Conservation (phyloP, 1,139 yeast genomes). For the Pichia sp. region DNA sequence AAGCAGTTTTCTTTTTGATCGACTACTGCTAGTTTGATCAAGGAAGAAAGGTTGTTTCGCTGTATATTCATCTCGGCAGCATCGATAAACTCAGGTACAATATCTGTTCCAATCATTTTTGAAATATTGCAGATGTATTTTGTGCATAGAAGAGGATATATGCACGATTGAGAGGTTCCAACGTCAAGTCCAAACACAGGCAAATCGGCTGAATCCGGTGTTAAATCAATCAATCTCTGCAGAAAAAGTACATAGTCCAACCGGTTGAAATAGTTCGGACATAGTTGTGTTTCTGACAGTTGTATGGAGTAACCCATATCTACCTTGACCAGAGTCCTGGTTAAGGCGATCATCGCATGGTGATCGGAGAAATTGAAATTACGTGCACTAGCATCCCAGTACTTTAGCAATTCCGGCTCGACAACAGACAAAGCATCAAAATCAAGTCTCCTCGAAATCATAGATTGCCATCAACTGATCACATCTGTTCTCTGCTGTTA, state of each 20-base stretch:
- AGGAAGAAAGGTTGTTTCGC: slow-evolving; percentile 23
- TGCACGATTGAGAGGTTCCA: slow-evolving; percentile 42
- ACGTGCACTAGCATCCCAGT: slow-evolving; percentile 8
- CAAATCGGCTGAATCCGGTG: not conserved
- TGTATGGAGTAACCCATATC: slow-evolving; percentile 20
- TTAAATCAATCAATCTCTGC: slow-evolving; percentile 12
- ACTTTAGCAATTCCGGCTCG: slow-evolving; percentile 19
- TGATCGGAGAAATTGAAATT: slow-evolving; percentile 23
- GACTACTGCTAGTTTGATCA: slow-evolving; percentile 15
- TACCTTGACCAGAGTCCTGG: slow-evolving; percentile 19
- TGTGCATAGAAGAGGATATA: slow-evolving; percentile 38
- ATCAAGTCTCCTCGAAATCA: slow-evolving; percentile 7
- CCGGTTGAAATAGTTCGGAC: slow-evolving; percentile 32
- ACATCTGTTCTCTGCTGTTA: not conserved
- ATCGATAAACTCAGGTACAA: slow-evolving; percentile 32
- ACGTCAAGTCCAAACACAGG: slow-evolving; percentile 26
- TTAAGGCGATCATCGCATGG: slow-evolving; percentile 22
- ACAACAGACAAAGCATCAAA: not conserved
- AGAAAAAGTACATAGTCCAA: slow-evolving; percentile 27
- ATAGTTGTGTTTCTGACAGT: slow-evolving; percentile 22
- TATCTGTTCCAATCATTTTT: slow-evolving; percentile 35
- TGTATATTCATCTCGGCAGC: slow-evolving; percentile 27
- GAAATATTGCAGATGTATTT: slow-evolving; percentile 14
- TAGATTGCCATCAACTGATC: not conserved
- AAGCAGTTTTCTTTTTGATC: slow-evolving; percentile 15